phyloP scores from a whole-genome alignment of 2,329 filamentous ascomycete genomes.

The Scedosporium boydii region DNA sequence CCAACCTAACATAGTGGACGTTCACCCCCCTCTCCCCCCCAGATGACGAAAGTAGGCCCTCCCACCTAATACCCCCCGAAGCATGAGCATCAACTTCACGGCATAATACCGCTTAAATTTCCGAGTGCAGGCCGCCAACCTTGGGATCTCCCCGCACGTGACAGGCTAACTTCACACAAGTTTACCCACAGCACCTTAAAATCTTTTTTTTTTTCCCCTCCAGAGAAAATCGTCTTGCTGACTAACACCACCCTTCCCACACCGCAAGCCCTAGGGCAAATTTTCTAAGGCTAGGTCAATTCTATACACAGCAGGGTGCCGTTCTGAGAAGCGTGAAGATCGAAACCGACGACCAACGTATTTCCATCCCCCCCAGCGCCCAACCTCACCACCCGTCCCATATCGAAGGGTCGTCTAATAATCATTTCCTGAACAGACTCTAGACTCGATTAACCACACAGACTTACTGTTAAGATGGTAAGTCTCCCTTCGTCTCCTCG shows the following conservation, averaged over 20 bases:
- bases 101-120: too few relatives aligned
- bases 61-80: too few relatives aligned
- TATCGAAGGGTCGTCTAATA: constrained; percentile 5
- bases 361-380: constrained; percentile 17
- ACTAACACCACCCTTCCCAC: not conserved
- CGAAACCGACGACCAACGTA: constrained; percentile 9
- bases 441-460: not conserved
- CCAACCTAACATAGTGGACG: too few relatives aligned
- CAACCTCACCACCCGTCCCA: not conserved
- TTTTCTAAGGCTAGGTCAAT: constrained; percentile 2
- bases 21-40: too few relatives aligned
- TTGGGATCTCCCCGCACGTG: not conserved
- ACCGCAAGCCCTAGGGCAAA: constrained; percentile 7
- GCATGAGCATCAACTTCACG: too few relatives aligned
- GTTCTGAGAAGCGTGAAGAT: constrained; percentile 2
- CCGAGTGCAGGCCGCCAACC: too few relatives aligned
- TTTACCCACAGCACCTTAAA: not conserved
- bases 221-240: not conserved
- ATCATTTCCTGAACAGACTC: not conserved
- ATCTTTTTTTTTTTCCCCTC: not conserved
- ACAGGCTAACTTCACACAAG: not conserved
- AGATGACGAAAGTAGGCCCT: too few relatives aligned
- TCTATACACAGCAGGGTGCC: constrained; percentile 4
- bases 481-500: not conserved
- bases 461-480: constrained; percentile 7